Conservation (phyloP, 192 early-diverging fungal genomes). For the Coemansia sp. region DNA sequence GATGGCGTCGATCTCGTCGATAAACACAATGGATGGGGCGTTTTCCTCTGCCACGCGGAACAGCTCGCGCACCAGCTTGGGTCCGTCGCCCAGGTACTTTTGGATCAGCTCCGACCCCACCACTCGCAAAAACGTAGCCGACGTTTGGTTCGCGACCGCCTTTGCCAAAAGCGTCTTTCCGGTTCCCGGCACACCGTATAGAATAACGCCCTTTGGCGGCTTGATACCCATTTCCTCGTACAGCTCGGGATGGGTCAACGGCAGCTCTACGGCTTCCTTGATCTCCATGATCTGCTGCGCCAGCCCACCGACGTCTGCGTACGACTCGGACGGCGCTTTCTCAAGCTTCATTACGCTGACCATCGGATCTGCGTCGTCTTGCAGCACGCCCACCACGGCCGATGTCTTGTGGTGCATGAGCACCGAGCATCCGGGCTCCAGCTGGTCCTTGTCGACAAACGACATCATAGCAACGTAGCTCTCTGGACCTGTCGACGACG, state of each 20-base stretch:
- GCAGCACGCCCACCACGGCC: conserved; percentile 92
- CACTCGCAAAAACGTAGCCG: conserved; percentile 95
- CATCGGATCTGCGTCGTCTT: conserved; percentile 96
- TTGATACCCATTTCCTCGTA: conserved; percentile 99
- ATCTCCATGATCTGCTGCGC: conserved; percentile 98
- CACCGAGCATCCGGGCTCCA: conserved; percentile 96
- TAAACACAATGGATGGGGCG: conserved; percentile 94
- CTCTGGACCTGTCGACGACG: conserved; percentile 85
- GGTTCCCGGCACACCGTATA: conserved; percentile 93
- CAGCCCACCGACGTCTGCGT: conserved; percentile 96
- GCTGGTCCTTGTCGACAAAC: conserved; percentile 98
- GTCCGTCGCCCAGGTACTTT: conserved; percentile 98
- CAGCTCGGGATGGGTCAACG: conserved; percentile 93
- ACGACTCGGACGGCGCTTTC: conserved; percentile 98
- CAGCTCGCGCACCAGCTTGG: conserved; percentile 94
- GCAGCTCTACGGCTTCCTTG: conserved; percentile 96
- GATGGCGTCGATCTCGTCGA: conserved; percentile 51
- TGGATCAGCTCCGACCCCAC: conserved; percentile 98
- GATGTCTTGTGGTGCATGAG: conserved; percentile 89
- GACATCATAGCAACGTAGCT: conserved; percentile 98
- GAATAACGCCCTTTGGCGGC: conserved; percentile 95
- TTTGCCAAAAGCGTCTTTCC: conserved; percentile 59
- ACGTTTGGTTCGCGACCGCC: conserved; percentile 97
- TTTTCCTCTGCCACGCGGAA: conserved; percentile 97
- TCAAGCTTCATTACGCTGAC: conserved; percentile 99